Conservation (phyloP, 768 basidiomycete species). For the Chalciporus sphaerocephalus region DNA sequence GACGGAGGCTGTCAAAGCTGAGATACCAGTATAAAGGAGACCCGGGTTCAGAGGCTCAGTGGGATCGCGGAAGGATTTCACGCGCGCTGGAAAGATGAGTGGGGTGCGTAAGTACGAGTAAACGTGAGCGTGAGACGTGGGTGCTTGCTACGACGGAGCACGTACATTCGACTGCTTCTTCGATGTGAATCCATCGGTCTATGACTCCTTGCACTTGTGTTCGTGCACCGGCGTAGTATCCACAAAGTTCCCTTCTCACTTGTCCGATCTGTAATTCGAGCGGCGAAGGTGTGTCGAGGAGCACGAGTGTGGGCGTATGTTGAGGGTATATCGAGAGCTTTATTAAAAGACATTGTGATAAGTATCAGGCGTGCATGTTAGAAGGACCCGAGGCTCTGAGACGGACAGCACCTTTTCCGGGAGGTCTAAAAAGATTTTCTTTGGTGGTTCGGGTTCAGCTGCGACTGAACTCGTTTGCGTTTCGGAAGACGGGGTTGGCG, state of each 20-base stretch:
- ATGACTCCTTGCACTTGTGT: constrained; percentile 68
- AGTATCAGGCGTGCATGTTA: background rate
- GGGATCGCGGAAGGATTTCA: constrained; percentile 77
- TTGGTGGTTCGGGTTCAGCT: constrained; percentile 12
- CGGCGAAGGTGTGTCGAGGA: constrained; percentile 69
- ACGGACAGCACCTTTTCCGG: constrained; percentile 24
- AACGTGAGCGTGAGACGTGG: no score
- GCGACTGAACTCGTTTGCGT: background rate
- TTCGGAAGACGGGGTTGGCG: background rate
- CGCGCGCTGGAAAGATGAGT: constrained; percentile 50
- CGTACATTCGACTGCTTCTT: constrained; percentile 82
- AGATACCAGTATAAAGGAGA: constrained; percentile 85
- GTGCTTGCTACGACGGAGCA: no score
- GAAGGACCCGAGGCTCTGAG: background rate
- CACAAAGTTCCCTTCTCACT: constrained; percentile 56
- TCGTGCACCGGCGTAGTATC: constrained; percentile 53
- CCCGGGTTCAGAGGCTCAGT: constrained; percentile 85
- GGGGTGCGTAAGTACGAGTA: no score
- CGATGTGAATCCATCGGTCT: constrained; percentile 80
- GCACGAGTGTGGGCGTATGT: constrained; percentile 55
- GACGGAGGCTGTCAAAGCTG: constrained; percentile 85
- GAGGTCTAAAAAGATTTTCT: constrained; percentile 14
- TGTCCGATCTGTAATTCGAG: constrained; percentile 75
- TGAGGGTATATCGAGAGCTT: constrained; percentile 84
- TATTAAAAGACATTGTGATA: background rate